phyloP scores from a whole-genome alignment of 805 yeast species.

The Kodamaea kaohsiungensis region DNA sequence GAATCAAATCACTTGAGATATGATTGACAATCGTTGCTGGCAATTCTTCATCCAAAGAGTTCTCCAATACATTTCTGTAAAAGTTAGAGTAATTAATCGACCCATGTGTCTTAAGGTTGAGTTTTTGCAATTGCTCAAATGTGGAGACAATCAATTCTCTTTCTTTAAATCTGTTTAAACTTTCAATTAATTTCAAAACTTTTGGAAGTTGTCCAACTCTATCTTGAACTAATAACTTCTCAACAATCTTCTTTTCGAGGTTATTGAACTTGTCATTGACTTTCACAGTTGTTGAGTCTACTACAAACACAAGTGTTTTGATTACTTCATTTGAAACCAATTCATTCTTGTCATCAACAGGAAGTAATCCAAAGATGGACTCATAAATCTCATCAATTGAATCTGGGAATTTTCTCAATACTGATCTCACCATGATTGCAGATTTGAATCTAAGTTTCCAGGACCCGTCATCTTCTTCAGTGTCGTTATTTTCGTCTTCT shows the following conservation, averaged over 20 bases:
- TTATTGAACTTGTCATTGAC: slow-evolving; percentile 4
- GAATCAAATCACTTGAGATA: slow-evolving; percentile 26
- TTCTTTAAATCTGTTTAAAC: slow-evolving; percentile 20
- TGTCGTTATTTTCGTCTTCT: slow-evolving; percentile 48
- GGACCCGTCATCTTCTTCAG: slow-evolving; percentile 44
- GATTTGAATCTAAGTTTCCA: slow-evolving; percentile 66
- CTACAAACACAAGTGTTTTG: slow-evolving; percentile 42
- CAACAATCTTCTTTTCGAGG: slow-evolving; percentile 28
- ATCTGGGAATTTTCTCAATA: slow-evolving; percentile 40
- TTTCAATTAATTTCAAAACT: slow-evolving; percentile 29
- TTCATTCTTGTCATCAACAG: slow-evolving; percentile 46
- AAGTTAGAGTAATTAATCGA: slow-evolving; percentile 20
- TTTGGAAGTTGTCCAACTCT: slow-evolving; percentile 23
- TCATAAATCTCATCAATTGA: slow-evolving; percentile 35
- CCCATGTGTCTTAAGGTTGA: slow-evolving; percentile 15
- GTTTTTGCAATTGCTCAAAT: slow-evolving; percentile 17
- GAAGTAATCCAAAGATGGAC: slow-evolving; percentile 23
- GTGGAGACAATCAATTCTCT: slow-evolving; percentile 18
- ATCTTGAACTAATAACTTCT: slow-evolving; percentile 21
- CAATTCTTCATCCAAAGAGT: slow-evolving; percentile 14
- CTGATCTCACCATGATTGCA: slow-evolving; percentile 39
- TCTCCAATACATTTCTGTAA: slow-evolving; percentile 25
- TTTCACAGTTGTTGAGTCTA: slow-evolving; percentile 24
- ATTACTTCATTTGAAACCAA: slow-evolving; percentile 54
- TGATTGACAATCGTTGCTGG: slow-evolving; percentile 19